Evolutionary conservation across 768 basidiomycete species (phyloP).

Genomic region (Tricholoma saponaceum): DNA sequence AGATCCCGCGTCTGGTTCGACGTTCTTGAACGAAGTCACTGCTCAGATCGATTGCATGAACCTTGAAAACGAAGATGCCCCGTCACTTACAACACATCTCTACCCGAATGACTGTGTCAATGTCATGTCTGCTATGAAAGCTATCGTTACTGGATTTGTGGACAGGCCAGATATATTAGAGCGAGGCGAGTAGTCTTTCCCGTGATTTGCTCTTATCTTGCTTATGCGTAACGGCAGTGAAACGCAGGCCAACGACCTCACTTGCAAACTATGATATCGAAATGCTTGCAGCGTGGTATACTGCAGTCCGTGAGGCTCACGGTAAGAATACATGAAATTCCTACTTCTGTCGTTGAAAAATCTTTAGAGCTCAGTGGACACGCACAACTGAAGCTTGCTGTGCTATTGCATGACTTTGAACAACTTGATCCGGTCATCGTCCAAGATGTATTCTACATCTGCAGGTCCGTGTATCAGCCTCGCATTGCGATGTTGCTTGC

Average conservation of each 20-base stretch:
- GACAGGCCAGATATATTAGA: constrained; percentile 27
- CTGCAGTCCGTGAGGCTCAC: constrained; percentile 31
- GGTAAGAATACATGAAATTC: constrained; percentile 23
- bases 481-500: not conserved
- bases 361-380: constrained; percentile 5
- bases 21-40: constrained; percentile 43
- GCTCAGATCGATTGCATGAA: constrained; percentile 27
- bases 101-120: constrained; percentile 57
- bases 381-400: constrained; percentile 38
- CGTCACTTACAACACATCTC: constrained; percentile 40
- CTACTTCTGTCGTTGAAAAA: not conserved
- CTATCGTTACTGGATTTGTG: constrained; percentile 50
- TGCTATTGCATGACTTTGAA: constrained; percentile 73
- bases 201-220: not conserved
- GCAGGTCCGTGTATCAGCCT: constrained; percentile 43
- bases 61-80: constrained; percentile 9
- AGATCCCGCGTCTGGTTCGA: constrained; percentile 43
- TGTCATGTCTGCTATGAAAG: constrained; percentile 48
- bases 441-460: constrained; percentile 69
- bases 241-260: constrained; percentile 45
- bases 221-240: constrained; percentile 25
- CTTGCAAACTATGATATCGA: constrained; percentile 61
- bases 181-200: constrained; percentile 15
- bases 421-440: constrained; percentile 59
- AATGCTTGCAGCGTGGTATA: constrained; percentile 58